Evolutionary conservation across 2,329 filamentous ascomycete genomes (phyloP).

Genomic region (Colletotrichum trifolii): DNA sequence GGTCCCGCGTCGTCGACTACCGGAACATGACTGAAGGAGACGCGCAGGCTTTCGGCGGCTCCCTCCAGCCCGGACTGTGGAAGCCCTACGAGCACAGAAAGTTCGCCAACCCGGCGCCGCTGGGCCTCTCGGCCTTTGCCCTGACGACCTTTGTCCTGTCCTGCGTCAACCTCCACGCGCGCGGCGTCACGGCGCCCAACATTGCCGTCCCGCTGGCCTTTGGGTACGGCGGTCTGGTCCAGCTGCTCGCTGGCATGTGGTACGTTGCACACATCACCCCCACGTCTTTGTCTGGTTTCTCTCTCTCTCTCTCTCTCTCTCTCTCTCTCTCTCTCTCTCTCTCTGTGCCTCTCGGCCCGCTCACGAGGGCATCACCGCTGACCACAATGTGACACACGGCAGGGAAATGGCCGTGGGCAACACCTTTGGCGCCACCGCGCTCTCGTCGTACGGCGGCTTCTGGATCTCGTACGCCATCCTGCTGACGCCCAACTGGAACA

Average conservation of each 20-base stretch:
- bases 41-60: constrained; percentile 72
- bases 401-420: constrained; percentile 92
- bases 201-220: constrained; percentile 77
- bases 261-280: constrained; percentile 54
- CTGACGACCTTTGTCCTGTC: constrained; percentile 86
- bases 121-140: constrained; percentile 82
- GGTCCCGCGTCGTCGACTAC: constrained; percentile 34
- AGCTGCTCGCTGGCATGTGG: constrained; percentile 89
- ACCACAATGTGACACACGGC: constrained; percentile 1
- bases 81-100: constrained; percentile 73
- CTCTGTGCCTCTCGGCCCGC: too few species aligned
- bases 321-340: too few species aligned
- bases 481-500: constrained; percentile 74
- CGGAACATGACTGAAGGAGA: constrained; percentile 34
- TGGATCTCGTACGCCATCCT: constrained; percentile 83
- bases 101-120: constrained; percentile 82
- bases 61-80: constrained; percentile 77
- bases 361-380: too few species aligned
- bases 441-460: constrained; percentile 86
- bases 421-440: constrained; percentile 84
- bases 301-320: too few species aligned
- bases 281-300: background rate
- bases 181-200: constrained; percentile 69
- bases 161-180: constrained; percentile 75
- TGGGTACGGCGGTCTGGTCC: constrained; percentile 81